Evolutionary conservation across 192 early-diverging fungal genomes (phyloP), one percentile per base, ranked within the genome.

Genomic region (Podila horticola): DNA sequence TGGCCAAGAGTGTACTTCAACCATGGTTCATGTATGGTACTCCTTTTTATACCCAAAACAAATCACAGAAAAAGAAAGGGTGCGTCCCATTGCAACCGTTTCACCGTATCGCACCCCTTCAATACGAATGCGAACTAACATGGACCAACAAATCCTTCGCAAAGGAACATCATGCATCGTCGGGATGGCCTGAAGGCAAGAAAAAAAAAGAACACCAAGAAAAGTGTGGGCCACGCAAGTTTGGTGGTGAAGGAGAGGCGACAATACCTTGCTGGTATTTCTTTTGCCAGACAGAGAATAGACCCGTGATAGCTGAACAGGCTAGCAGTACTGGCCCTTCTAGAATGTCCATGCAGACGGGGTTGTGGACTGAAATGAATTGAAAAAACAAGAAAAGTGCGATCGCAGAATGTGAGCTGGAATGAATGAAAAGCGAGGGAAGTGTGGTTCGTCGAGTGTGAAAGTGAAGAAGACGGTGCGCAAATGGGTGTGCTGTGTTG

Each of bases 191-290:
- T 55, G 52, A 24, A 52, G 20, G 50, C 20, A 52, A 55, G 22
- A 15, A 45, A 45, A 45, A 45, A 12, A 45, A 45, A 36, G 34
- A 36, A 36, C 34, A 36, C 34, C 34, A 36, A 36, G 34, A 36
- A 4, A 13, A 45, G 0, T 45, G 22, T 55, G 9, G 34, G 29
- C 36, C 29, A n/a, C 20, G 58, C 58, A n/a, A 59, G 11, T 15
- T 48, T 22, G 8, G 34, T 22, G 8, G 34, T 19, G 38, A 60
- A 13, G 33, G 38, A 30, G 41, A 66, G 20, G 65, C 5, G 33
- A n/a, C 19, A 33, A 26, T 73, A 81, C 77, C 77, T 81, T 73
- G 71, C 66, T 81, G 77, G 36, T 69, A 69, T 26, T 58, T 68
- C 51, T 73, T 66, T 45, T 73, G 71, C 77, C 77, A 81, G 55